Percentiles rank a stretch among this genome's conserved stretches.
Conservation (phyloP, 2,329 filamentous ascomycete genomes). For the Colletotrichum lini region DNA sequence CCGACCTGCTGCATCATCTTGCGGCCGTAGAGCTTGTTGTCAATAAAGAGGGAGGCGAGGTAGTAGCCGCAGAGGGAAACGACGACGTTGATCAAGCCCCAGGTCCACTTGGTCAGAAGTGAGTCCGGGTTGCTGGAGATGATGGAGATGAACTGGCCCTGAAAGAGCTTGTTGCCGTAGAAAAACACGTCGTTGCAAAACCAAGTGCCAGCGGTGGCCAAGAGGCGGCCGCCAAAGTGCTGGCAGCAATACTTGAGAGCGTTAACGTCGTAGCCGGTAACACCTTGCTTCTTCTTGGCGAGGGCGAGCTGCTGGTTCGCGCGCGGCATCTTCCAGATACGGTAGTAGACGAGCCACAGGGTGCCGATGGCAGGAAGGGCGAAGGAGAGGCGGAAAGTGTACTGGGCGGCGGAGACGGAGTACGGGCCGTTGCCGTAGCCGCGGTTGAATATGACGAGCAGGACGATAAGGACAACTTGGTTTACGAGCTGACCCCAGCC, state of each 20-base stretch:
- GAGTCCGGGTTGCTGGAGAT: conserved; percentile 79
- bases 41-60: conserved; percentile 87
- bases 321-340: conserved; percentile 93
- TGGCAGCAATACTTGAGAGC: conserved; percentile 84
- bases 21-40: conserved; percentile 96
- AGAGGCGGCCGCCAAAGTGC: conserved; percentile 87
- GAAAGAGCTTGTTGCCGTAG: conserved; percentile 99
- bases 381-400: conserved; percentile 93
- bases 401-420: conserved; percentile 82
- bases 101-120: conserved; percentile 90
- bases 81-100: conserved; percentile 92
- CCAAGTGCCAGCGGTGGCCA: conserved; percentile 91
- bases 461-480: conserved; percentile 88
- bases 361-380: conserved; percentile 92
- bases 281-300: conserved; percentile 82
- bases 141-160: conserved; percentile 88
- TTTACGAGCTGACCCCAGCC: conserved; percentile 98
- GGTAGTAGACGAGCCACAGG: conserved; percentile 95
- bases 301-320: conserved; percentile 85
- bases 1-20: conserved; percentile 97
- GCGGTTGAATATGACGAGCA: conserved; percentile 82
- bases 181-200: conserved; percentile 99
- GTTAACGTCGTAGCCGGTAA: conserved; percentile 93
- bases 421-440: conserved; percentile 80
- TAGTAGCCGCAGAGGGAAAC: conserved; percentile 93